Evolutionary conservation across 75 land plant genomes (phyloP), one percentile per base, ranked within the genome.

Genomic region (Cunninghamia lanceolata): DNA sequence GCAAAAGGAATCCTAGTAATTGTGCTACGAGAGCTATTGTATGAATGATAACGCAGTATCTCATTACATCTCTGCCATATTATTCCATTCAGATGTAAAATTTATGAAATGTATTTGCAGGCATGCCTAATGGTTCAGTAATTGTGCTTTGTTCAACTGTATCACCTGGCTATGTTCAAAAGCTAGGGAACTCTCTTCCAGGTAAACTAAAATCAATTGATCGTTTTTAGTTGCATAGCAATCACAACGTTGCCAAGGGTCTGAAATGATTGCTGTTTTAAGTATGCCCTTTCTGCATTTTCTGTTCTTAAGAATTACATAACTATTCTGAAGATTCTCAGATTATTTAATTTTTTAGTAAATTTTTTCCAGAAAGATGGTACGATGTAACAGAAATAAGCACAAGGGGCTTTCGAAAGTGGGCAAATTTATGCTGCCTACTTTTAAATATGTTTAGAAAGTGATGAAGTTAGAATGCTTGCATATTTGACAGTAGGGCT

Each of bases 101-200:
- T 45, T 79, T 32, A 66, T 52, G 19, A 39, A 42, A 68, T 82
- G 42, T 36, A 39, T 38, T 83, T 70, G 34, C 88, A 95, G 98
- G 89, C n/a, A 83, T 94, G 73, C 43, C 84, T 13, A 88, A 89
- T 70, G 97, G 86, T 76, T 63, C 94, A 25, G 87, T 93, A 17
- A 59, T 96, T 73, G 88, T 96, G 84, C 85, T 95, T 42, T 95
- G 89, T 47, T 94, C 98, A 47, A 88, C 93, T 1, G 85, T 92
- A 84, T 76, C 93, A 28, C 91, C 92, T 78, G 75, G 73, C 21
- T 59, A 92, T 83, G 82, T 94, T 17, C 88, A 89, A 85, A 90
- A 89, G 47, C 88, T 96, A 50, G 92, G 91, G 40, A 93, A 92
- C 82, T 83, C 59, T 79, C 88, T 96, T 25, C 30, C 90, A 95